A percentile compares a stretch with the other conserved stretches of the same genome.
These are phyloP conservation scores for Lachancea mirantina DNA, from an alignment of 805 yeast genomes.

Conservation along the genomic window DNA sequence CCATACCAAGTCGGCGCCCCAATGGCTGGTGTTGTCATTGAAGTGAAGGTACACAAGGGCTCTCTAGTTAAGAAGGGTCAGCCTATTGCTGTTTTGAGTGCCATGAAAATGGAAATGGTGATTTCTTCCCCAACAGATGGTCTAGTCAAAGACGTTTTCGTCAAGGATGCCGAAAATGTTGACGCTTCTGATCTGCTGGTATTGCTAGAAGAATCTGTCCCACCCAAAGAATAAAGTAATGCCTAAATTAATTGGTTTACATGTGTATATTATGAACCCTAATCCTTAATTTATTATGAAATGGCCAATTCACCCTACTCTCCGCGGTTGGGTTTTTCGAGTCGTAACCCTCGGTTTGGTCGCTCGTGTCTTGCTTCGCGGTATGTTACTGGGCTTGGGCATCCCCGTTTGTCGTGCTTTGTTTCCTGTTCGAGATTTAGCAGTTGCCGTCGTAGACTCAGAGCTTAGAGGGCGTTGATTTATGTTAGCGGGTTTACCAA, in stretches of 20 bases:
- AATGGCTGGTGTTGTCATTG: constrained; percentile 98
- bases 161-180: constrained; percentile 89
- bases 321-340: neutral
- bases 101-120: constrained; percentile 99
- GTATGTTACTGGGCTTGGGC: too few relatives aligned
- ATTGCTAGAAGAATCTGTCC: constrained; percentile 36
- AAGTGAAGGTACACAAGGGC: constrained; percentile 84
- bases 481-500: too few relatives aligned
- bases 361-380: constrained; percentile 16
- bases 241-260: too few relatives aligned
- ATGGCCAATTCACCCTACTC: too few relatives aligned
- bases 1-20: constrained; percentile 96
- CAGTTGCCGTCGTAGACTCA: constrained; percentile 1
- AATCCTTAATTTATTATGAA: too few relatives aligned
- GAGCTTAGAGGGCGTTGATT: too few relatives aligned
- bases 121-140: constrained; percentile 89
- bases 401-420: too few relatives aligned
- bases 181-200: constrained; percentile 89
- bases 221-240: constrained; percentile 7
- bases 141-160: constrained; percentile 64
- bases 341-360: constrained; percentile 20
- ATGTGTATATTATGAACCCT: too few relatives aligned
- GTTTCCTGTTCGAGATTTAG: too few relatives aligned
- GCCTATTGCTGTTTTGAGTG: constrained; percentile 86
- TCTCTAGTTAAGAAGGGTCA: constrained; percentile 93